A percentile compares a stretch with the other conserved stretches of the same genome.
Conservation (phyloP, 2,329 filamentous ascomycete species). For the Hypoxylon sp. region DNA sequence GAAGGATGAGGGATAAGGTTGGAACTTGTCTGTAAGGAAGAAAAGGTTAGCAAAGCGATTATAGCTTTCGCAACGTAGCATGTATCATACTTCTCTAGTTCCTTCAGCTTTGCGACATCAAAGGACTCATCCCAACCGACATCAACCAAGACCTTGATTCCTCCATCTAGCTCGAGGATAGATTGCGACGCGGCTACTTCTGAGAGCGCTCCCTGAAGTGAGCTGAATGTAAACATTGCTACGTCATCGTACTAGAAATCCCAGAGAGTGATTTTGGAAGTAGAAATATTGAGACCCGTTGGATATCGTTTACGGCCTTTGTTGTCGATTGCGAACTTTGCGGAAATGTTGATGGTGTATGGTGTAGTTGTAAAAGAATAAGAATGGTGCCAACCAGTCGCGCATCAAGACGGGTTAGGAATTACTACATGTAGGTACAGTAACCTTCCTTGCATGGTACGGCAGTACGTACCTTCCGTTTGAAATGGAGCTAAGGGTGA, state of each 20-base stretch:
- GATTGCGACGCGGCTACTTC: conserved; percentile 91
- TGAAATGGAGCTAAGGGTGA: background rate
- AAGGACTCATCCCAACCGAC: conserved; percentile 97
- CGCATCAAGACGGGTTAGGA: conserved; percentile 30
- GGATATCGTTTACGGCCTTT: conserved; percentile 2
- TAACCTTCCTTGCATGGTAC: background rate
- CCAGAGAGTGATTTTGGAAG: background rate
- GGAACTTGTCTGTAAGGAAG: conserved; percentile 77
- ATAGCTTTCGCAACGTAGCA: background rate
- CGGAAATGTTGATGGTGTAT: conserved; percentile 5
- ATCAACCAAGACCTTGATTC: conserved; percentile 94
- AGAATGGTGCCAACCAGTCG: conserved; percentile 32
- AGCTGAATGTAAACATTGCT: conserved; percentile 95
- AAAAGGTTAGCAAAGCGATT: conserved; percentile 13
- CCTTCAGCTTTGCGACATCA: conserved; percentile 82
- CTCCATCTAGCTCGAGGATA: conserved; percentile 95
- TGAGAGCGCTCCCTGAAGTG: conserved; percentile 90
- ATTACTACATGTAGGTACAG: background rate
- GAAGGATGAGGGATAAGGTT: conserved; percentile 90
- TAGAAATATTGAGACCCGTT: background rate
- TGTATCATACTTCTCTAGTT: conserved; percentile 84
- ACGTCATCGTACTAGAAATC: conserved; percentile 41
- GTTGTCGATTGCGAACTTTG: conserved; percentile 3
- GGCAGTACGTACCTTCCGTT: background rate
- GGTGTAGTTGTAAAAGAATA: conserved; percentile 25